Evolutionary conservation across 106 monocot genomes (phyloP).

Genomic region (Acanthochlamys bracteata): DNA sequence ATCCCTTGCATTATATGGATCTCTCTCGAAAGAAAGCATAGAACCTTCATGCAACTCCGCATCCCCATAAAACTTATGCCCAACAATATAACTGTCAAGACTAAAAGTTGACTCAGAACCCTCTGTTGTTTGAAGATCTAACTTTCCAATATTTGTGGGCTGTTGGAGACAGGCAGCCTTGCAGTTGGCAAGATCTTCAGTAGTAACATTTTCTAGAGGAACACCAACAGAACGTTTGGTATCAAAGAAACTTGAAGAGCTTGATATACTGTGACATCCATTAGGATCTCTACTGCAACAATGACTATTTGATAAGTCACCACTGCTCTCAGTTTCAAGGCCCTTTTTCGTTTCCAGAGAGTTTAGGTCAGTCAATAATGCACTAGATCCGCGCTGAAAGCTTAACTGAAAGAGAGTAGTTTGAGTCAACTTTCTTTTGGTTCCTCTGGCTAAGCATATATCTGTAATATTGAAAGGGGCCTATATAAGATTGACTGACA

Average conservation of each 20-base stretch:
- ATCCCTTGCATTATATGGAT: slow-evolving; percentile 69
- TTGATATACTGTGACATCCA: slow-evolving; percentile 3
- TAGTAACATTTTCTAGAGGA: not conserved
- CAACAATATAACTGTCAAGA: slow-evolving; percentile 79
- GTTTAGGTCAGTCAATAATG: slow-evolving; percentile 5
- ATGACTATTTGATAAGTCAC: not conserved
- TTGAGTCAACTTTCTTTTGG: slow-evolving; percentile 67
- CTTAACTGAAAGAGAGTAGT: slow-evolving; percentile 60
- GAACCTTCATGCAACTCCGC: slow-evolving; percentile 38
- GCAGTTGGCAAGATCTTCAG: slow-evolving; percentile 1
- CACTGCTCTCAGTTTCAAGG: not conserved
- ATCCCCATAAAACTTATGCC: slow-evolving; percentile 55
- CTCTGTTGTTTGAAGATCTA: slow-evolving; percentile 7
- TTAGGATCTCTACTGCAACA: slow-evolving; percentile 4
- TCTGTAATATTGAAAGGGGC: slow-evolving; percentile 31
- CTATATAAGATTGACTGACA: not conserved
- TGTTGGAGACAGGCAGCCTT: not conserved
- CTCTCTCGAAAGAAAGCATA: slow-evolving; percentile 42
- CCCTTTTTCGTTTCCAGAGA: not conserved
- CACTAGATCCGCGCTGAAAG: slow-evolving; percentile 29
- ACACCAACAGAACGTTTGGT: not conserved
- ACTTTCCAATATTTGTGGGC: slow-evolving; percentile 7
- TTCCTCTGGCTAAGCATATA: slow-evolving; percentile 59
- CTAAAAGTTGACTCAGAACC: slow-evolving; percentile 7
- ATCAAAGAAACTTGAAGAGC: slow-evolving; percentile 7